Conservation (phyloP, 768 basidiomycete species). For the Suillus plorans region DNA sequence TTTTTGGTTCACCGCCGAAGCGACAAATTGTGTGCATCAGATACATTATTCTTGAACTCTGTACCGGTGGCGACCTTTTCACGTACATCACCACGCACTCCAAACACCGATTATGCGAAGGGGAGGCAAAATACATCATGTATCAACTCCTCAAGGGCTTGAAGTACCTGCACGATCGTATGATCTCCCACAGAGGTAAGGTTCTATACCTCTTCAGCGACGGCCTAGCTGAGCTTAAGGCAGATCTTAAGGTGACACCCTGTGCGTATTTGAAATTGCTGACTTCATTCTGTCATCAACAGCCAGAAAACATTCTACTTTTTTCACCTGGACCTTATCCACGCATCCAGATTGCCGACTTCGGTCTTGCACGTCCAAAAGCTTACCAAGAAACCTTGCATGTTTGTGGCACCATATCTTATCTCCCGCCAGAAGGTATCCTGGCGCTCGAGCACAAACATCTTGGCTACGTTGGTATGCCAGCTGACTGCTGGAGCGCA, state of each 20-base stretch:
- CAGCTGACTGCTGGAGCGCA: slow-evolving; percentile 89
- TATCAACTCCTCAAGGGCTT: slow-evolving; percentile 75
- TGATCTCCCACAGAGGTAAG: slow-evolving; percentile 79
- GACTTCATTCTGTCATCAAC: background rate
- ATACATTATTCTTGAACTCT: slow-evolving; percentile 83
- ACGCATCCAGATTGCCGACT: slow-evolving; percentile 82
- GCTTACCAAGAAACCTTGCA: slow-evolving; percentile 82
- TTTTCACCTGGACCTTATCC: slow-evolving; percentile 82
- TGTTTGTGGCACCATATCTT: slow-evolving; percentile 85
- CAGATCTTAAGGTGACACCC: slow-evolving; percentile 62
- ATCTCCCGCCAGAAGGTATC: slow-evolving; percentile 84
- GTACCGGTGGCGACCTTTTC: slow-evolving; percentile 86
- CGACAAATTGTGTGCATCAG: slow-evolving; percentile 30
- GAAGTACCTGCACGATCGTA: slow-evolving; percentile 65
- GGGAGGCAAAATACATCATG: slow-evolving; percentile 83
- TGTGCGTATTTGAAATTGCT: background rate
- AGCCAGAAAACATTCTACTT: slow-evolving; percentile 86
- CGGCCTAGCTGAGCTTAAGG: slow-evolving; percentile 3
- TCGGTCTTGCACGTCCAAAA: slow-evolving; percentile 78
- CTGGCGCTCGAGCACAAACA: slow-evolving; percentile 75
- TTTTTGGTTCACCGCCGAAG: background rate
- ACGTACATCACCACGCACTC: slow-evolving; percentile 72
- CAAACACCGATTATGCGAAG: slow-evolving; percentile 62
- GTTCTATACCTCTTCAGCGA: background rate
- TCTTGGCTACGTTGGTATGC: slow-evolving; percentile 75